Conservation (phyloP, 805 yeast genomes). For the Hanseniaspora pseudoguilliermondii region DNA sequence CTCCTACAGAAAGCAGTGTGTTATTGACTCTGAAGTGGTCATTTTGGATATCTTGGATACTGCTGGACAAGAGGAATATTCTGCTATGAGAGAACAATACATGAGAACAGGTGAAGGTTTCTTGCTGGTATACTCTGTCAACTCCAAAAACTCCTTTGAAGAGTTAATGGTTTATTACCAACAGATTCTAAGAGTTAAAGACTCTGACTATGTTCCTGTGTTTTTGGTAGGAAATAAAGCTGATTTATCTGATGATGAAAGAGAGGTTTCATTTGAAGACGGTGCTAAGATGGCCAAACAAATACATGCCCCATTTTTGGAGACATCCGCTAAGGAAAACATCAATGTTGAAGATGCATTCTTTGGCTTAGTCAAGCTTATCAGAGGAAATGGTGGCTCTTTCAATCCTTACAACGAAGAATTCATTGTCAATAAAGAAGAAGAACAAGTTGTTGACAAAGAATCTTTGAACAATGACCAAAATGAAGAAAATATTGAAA, state of each 20-base stretch:
- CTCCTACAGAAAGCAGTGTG: slow-evolving; percentile 76
- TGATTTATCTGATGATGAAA: slow-evolving; percentile 53
- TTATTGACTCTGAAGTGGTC: slow-evolving; percentile 65
- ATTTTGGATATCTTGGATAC: slow-evolving; percentile 85
- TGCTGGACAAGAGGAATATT: slow-evolving; percentile 95
- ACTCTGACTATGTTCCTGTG: slow-evolving; percentile 61
- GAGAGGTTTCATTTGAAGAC: slow-evolving; percentile 62
- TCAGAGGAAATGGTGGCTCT: slow-evolving; percentile 30
- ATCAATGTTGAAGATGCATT: slow-evolving; percentile 81
- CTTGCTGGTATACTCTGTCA: slow-evolving; percentile 74
- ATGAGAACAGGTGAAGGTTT: slow-evolving; percentile 96
- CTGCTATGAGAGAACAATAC: slow-evolving; percentile 86
- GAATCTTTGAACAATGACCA: not conserved
- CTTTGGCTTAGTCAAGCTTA: slow-evolving; percentile 50
- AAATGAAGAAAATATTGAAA: not conserved
- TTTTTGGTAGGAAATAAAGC: slow-evolving; percentile 68
- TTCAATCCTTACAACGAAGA: slow-evolving; percentile 20
- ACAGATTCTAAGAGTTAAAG: slow-evolving; percentile 69
- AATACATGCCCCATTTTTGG: slow-evolving; percentile 65
- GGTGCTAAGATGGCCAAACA: slow-evolving; percentile 50
- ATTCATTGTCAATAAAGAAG: slow-evolving; percentile 12
- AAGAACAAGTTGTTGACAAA: not conserved
- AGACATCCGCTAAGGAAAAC: slow-evolving; percentile 86
- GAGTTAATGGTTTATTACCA: slow-evolving; percentile 70
- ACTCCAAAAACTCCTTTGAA: slow-evolving; percentile 72